Evolutionary conservation across 2,329 filamentous ascomycete species (phyloP).

Genomic region (Colletotrichum liaoningense): DNA sequence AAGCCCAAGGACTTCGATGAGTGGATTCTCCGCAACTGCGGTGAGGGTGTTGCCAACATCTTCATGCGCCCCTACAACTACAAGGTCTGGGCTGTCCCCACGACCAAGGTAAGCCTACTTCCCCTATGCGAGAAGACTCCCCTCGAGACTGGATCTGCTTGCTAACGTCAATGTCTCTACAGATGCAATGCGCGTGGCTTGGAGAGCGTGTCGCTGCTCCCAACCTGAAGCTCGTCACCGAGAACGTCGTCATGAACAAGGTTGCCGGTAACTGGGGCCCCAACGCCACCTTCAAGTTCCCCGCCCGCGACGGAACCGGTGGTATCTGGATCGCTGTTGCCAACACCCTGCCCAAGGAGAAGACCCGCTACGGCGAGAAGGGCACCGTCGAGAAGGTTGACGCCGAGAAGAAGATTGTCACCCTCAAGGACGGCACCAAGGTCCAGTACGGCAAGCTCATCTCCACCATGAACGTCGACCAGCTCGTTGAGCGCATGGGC

Average conservation of each 20-base stretch:
- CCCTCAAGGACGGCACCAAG: slow-evolving; percentile 84
- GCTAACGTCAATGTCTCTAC: slow-evolving; percentile 6
- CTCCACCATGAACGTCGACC: slow-evolving; percentile 96
- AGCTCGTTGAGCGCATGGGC: slow-evolving; percentile 86
- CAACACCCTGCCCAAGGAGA: slow-evolving; percentile 90
- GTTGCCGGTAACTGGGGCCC: slow-evolving; percentile 97
- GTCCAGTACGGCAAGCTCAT: slow-evolving; percentile 93
- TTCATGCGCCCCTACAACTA: slow-evolving; percentile 99
- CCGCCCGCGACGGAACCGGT: slow-evolving; percentile 92
- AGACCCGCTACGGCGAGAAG: slow-evolving; percentile 88
- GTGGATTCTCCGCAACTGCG: slow-evolving; percentile 96
- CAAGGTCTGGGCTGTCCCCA: slow-evolving; percentile 99
- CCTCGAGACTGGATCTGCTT: background rate
- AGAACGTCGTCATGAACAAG: slow-evolving; percentile 96
- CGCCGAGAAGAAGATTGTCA: slow-evolving; percentile 84
- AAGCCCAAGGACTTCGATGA: slow-evolving; percentile 98
- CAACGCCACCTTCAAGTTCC: slow-evolving; percentile 98
- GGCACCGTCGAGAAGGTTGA: slow-evolving; percentile 89
- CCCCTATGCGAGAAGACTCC: too few species aligned
- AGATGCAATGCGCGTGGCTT: slow-evolving; percentile 99
- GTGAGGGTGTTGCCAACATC: slow-evolving; percentile 87
- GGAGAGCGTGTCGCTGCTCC: slow-evolving; percentile 98
- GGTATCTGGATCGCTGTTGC: slow-evolving; percentile 99
- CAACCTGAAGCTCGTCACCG: slow-evolving; percentile 91
- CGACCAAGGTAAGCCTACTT: slow-evolving; percentile 80